A percentile compares a stretch with the other conserved stretches of the same genome.
These are phyloP conservation scores for Daldinia loculata DNA, from an alignment of 495 filamentous ascomycete species.

Conservation along the genomic window DNA sequence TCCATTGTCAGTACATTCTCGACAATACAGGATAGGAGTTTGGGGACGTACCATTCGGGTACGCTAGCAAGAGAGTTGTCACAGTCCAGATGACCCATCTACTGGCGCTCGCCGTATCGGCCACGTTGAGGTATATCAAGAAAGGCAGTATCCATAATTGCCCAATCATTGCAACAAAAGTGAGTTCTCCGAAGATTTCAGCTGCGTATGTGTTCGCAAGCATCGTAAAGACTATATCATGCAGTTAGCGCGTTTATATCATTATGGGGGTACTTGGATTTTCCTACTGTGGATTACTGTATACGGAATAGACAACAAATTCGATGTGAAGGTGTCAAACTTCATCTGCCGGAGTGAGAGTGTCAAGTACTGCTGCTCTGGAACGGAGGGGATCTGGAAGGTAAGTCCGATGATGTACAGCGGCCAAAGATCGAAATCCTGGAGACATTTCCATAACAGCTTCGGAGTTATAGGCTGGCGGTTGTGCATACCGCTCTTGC, in stretches of 20 bases:
- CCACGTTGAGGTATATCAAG: constrained; percentile 59
- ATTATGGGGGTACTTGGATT: not conserved
- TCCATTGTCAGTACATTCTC: not conserved
- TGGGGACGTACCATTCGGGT: constrained; percentile 61
- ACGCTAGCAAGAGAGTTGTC: constrained; percentile 65
- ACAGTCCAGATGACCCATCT: constrained; percentile 64
- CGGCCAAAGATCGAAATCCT: constrained; percentile 80
- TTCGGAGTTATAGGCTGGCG: constrained; percentile 69
- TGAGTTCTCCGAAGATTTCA: constrained; percentile 58
- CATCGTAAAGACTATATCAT: constrained; percentile 50
- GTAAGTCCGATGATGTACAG: constrained; percentile 72
- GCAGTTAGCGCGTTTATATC: constrained; percentile 18
- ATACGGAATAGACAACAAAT: constrained; percentile 54
- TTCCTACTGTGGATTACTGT: constrained; percentile 48
- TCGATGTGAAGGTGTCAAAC: constrained; percentile 73
- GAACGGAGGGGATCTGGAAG: constrained; percentile 66
- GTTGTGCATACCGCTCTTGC: constrained; percentile 68
- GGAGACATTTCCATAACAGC: constrained; percentile 67
- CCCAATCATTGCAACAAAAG: constrained; percentile 52
- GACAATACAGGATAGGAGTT: not conserved
- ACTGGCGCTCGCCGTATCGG: constrained; percentile 52
- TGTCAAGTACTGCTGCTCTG: constrained; percentile 70
- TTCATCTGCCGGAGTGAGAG: constrained; percentile 67
- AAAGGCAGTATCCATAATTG: constrained; percentile 65
- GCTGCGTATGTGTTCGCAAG: constrained; percentile 55